These are phyloP conservation scores for Ustilago nuda DNA, from an alignment of 1,284 basidiomycete species.

Conservation along the genomic window DNA sequence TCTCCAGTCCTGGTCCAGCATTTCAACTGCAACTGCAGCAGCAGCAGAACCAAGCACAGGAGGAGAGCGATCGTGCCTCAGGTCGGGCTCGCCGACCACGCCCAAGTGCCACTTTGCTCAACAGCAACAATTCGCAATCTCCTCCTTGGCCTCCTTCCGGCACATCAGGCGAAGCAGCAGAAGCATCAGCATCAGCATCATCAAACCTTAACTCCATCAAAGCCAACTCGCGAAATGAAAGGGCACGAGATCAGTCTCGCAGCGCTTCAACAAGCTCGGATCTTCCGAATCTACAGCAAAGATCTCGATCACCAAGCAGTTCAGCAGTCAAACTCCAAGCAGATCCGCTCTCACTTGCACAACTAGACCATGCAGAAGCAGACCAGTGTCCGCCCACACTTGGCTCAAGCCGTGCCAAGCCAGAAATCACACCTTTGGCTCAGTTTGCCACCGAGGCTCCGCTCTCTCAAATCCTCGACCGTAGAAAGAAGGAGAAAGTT, in stretches of 20 bases:
- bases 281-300: constrained; percentile 2
- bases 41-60: constrained; percentile 13
- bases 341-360: neutral
- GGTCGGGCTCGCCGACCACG: constrained; percentile 28
- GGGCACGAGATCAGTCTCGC: constrained; percentile 2
- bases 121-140: constrained; percentile 11
- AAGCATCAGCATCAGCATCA: neutral
- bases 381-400: neutral
- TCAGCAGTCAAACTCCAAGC: constrained; percentile 22
- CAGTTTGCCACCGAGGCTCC: constrained; percentile 18
- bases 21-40: constrained; percentile 42
- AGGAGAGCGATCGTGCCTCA: constrained; percentile 16
- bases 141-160: constrained; percentile 11
- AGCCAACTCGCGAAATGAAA: constrained; percentile 25
- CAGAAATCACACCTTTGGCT: constrained; percentile 36
- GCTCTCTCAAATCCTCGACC: constrained; percentile 36
- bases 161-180: neutral
- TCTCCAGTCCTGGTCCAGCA: constrained; percentile 64
- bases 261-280: constrained; percentile 14
- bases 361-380: constrained; percentile 10
- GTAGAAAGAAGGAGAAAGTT: constrained; percentile 31
- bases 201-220: constrained; percentile 12
- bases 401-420: constrained; percentile 12
- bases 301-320: constrained; percentile 40
- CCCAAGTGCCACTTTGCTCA: constrained; percentile 22